phyloP scores from a whole-genome alignment of 23 red algal genomes.

The Gracilariopsis chorda region DNA sequence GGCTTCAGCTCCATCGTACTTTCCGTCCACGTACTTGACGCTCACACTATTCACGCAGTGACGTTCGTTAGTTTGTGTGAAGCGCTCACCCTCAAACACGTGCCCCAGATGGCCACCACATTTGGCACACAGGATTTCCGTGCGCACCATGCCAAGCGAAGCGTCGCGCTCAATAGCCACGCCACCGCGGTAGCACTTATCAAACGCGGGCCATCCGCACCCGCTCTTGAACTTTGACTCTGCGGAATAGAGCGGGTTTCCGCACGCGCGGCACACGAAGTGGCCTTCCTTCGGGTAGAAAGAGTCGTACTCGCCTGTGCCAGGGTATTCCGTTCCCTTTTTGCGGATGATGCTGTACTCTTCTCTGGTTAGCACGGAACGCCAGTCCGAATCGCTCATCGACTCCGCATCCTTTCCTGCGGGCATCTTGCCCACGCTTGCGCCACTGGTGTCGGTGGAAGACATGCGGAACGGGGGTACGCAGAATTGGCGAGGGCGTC shows the following conservation, averaged over 20 bases:
- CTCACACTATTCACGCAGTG: slow-evolving; percentile 95
- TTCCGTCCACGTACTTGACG: slow-evolving; percentile 19
- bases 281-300: slow-evolving; percentile 79
- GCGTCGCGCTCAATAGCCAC: slow-evolving; percentile 48
- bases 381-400: slow-evolving; percentile 77
- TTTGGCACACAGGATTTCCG: slow-evolving; percentile 74
- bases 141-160: slow-evolving; percentile 67
- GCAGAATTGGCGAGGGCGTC: neutral
- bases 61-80: slow-evolving; percentile 82
- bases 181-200: slow-evolving; percentile 69
- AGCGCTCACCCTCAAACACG: slow-evolving; percentile 85
- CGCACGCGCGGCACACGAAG: slow-evolving; percentile 87
- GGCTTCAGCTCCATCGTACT: slow-evolving; percentile 17
- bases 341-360: slow-evolving; percentile 79
- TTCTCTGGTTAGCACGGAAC: slow-evolving; percentile 41
- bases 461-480: neutral
- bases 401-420: neutral
- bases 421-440: slow-evolving; percentile 16
- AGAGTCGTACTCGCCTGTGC: slow-evolving; percentile 82
- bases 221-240: slow-evolving; percentile 92
- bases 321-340: slow-evolving; percentile 88
- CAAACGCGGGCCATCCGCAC: slow-evolving; percentile 97
- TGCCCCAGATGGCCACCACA: slow-evolving; percentile 81
- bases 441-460: neutral
- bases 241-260: slow-evolving; percentile 80